Evolutionary conservation across 768 basidiomycete genomes (phyloP).

Genomic region (Myochromella boudieri): DNA sequence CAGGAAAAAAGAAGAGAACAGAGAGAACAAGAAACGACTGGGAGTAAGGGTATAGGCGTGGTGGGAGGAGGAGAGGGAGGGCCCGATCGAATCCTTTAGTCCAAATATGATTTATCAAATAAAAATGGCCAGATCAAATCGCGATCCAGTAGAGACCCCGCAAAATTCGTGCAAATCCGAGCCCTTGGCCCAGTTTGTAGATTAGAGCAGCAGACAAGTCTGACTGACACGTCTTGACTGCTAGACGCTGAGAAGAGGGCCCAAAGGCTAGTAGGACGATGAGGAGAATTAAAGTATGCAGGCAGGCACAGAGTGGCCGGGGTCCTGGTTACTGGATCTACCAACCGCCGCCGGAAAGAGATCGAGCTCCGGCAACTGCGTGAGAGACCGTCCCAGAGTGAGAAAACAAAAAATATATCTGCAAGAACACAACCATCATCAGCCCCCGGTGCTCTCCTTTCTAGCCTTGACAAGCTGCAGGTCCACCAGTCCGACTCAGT

Average conservation of each 20-base stretch:
- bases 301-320: conserved; percentile 15
- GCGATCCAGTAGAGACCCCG: conserved; percentile 11
- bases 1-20: conserved; percentile 11
- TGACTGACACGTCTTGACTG: conserved; percentile 11
- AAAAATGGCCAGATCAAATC: conserved; percentile 18
- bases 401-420: conserved; percentile 5
- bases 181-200: conserved; percentile 7
- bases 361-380: conserved; percentile 16
- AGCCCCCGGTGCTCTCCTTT: conserved; percentile 5
- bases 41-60: conserved; percentile 16
- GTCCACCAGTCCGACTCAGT: no score
- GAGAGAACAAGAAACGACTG: conserved; percentile 9
- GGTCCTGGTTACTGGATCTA: conserved; percentile 16
- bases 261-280: conserved; percentile 13
- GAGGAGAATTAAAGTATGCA: conserved; percentile 10
- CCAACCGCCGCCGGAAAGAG: conserved; percentile 17
- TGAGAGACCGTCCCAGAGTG: conserved; percentile 14
- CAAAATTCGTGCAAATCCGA: conserved; percentile 16
- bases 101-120: conserved; percentile 23
- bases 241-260: conserved; percentile 10
- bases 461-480: neutral
- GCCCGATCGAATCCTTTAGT: conserved; percentile 24
- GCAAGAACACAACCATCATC: neutral
- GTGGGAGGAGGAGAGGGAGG: conserved; percentile 23
- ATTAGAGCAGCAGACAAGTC: conserved; percentile 6